Conservation (phyloP, 1,284 basidiomycete genomes). For the Papiliotrema fonsecae region DNA sequence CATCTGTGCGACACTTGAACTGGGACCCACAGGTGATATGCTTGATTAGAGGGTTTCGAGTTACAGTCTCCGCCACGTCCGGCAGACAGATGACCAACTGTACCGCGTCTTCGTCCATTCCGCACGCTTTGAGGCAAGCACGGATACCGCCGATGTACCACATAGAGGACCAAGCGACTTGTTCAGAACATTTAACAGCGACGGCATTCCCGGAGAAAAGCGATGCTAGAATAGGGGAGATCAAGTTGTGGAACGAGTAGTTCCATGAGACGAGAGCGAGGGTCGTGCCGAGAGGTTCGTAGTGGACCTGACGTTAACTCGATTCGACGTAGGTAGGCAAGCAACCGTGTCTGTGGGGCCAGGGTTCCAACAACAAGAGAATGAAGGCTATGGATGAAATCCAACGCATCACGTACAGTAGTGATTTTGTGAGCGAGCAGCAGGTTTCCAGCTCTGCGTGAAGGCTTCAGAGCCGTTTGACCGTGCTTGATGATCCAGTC, state of each 20-base stretch:
- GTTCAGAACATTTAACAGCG: slow-evolving; percentile 88
- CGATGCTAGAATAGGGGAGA: slow-evolving; percentile 85
- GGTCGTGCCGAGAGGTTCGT: slow-evolving; percentile 90
- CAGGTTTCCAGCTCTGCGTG: slow-evolving; percentile 65
- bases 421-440: slow-evolving; percentile 77
- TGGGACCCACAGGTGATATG: slow-evolving; percentile 51
- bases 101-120: slow-evolving; percentile 73
- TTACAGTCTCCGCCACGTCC: slow-evolving; percentile 75
- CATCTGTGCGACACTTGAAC: neutral
- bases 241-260: slow-evolving; percentile 75
- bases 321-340: no score
- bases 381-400: no score
- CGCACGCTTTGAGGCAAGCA: slow-evolving; percentile 68
- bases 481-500: slow-evolving; percentile 75
- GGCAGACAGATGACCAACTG: slow-evolving; percentile 87
- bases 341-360: no score
- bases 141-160: slow-evolving; percentile 77
- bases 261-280: slow-evolving; percentile 84
- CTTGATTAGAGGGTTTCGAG: slow-evolving; percentile 70
- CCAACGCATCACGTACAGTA: no score
- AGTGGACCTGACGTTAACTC: slow-evolving; percentile 61
- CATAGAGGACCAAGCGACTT: slow-evolving; percentile 78
- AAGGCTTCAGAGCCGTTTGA: slow-evolving; percentile 65
- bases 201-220: slow-evolving; percentile 87
- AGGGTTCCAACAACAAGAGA: no score